These are phyloP conservation scores for Fusarium sp. DNA, from an alignment of 2,329 filamentous ascomycete species.

Conservation along the genomic window DNA sequence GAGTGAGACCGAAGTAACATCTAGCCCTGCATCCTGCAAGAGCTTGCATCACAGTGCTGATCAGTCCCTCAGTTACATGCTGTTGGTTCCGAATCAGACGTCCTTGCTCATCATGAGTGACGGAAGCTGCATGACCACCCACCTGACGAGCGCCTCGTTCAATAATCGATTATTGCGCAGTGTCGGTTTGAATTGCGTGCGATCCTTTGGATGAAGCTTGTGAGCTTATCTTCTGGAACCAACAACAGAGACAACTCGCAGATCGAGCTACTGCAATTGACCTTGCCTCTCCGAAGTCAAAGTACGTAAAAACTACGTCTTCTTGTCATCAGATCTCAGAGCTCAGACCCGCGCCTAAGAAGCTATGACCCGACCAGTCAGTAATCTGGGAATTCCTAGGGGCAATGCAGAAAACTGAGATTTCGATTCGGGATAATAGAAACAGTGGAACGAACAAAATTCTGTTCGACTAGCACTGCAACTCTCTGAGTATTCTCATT, in stretches of 20 bases:
- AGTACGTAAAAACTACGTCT: constrained; percentile 27
- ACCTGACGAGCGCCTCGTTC: constrained; percentile 3
- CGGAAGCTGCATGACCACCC: constrained; percentile 1
- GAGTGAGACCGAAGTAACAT: constrained; percentile 5
- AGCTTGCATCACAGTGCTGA: neutral
- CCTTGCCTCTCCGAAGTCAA: constrained; percentile 13
- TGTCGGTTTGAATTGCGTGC: constrained; percentile 21
- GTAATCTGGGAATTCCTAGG: neutral
- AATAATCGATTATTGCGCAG: constrained; percentile 6
- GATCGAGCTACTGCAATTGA: neutral
- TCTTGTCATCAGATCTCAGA: constrained; percentile 3
- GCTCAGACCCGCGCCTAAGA: constrained; percentile 23
- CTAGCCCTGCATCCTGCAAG: neutral
- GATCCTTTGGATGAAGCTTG: constrained; percentile 14
- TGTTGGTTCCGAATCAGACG: neutral
- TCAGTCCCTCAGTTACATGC: neutral
- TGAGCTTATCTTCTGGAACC: neutral
- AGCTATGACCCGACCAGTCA: constrained; percentile 38
- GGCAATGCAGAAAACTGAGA: neutral
- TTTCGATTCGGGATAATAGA: neutral
- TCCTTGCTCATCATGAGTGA: constrained; percentile 6
- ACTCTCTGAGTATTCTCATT: neutral
- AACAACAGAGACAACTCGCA: neutral
- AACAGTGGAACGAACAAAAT: neutral
- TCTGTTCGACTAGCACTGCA: neutral